Conservation (phyloP, 2,329 filamentous ascomycete species). For the Fusarium multiceps region DNA sequence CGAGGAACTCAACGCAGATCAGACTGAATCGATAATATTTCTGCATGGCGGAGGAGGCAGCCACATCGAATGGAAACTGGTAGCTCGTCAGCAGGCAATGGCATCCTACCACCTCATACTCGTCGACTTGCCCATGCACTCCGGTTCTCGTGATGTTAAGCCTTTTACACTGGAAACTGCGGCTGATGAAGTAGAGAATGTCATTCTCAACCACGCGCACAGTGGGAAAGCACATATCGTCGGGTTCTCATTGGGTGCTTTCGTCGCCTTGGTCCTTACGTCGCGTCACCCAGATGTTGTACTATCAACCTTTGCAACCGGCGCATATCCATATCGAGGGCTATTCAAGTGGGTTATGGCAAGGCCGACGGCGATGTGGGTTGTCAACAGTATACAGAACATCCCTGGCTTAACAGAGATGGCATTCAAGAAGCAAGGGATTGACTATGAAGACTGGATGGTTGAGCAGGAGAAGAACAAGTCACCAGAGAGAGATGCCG, state of each 20-base stretch:
- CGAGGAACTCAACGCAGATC: not conserved
- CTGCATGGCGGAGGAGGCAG: conserved; percentile 13
- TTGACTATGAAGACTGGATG: conserved; percentile 26
- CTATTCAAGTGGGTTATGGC: conserved; percentile 25
- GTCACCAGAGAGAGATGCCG: conserved; percentile 5
- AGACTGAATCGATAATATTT: conserved; percentile 13
- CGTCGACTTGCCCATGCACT: conserved; percentile 27
- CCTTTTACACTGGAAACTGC: not conserved
- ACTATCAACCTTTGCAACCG: conserved; percentile 15
- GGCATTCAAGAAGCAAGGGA: conserved; percentile 11
- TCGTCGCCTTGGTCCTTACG: conserved; percentile 13
- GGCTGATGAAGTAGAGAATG: conserved; percentile 41
- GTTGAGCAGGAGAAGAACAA: conserved; percentile 11
- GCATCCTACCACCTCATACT: conserved; percentile 18
- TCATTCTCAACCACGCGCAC: conserved; percentile 51
- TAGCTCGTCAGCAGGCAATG: conserved; percentile 2
- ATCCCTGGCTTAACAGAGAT: conserved; percentile 8
- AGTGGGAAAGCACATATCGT: conserved; percentile 54
- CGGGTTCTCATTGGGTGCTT: conserved; percentile 50
- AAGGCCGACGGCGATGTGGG: conserved; percentile 6
- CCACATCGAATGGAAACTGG: conserved; percentile 20
- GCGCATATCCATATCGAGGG: conserved; percentile 15
- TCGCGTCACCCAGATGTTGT: not conserved
- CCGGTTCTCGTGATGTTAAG: conserved; percentile 8
- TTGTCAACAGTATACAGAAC: not conserved